Evolutionary conservation across 2,329 filamentous ascomycete genomes (phyloP).

Genomic region (Penicillium sp.): DNA sequence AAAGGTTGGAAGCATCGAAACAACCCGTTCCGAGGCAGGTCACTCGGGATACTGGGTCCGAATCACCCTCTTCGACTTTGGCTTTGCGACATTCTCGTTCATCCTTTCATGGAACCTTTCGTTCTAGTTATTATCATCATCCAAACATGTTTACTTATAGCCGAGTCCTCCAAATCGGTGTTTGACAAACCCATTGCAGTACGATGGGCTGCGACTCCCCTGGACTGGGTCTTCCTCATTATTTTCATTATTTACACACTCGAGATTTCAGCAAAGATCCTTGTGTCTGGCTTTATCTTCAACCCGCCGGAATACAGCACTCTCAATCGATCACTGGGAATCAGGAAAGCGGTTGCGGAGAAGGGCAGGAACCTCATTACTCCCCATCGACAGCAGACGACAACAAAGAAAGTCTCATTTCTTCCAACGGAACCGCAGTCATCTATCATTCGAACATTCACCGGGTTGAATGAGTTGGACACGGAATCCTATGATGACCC

Average conservation of each 20-base stretch:
- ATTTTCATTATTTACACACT: slow-evolving; percentile 90
- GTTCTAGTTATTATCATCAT: slow-evolving; percentile 86
- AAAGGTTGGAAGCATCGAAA: slow-evolving; percentile 51
- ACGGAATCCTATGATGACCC: slow-evolving; percentile 62
- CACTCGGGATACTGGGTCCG: slow-evolving; percentile 80
- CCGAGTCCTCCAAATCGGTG: slow-evolving; percentile 78
- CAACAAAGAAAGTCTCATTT: slow-evolving; percentile 59
- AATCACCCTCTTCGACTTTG: slow-evolving; percentile 73
- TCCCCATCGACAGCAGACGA: slow-evolving; percentile 75
- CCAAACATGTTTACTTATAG: slow-evolving; percentile 83
- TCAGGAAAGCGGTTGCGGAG: slow-evolving; percentile 73
- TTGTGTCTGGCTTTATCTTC: slow-evolving; percentile 91
- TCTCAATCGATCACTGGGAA: slow-evolving; percentile 75
- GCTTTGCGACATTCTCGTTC: slow-evolving; percentile 82
- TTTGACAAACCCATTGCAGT: slow-evolving; percentile 62
- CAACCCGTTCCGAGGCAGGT: slow-evolving; percentile 86
- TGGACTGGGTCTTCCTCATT: slow-evolving; percentile 79
- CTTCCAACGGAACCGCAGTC: slow-evolving; percentile 40
- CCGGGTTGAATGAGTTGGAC: slow-evolving; percentile 69
- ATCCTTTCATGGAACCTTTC: slow-evolving; percentile 82
- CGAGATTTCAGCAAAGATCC: slow-evolving; percentile 79
- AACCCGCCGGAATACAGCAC: slow-evolving; percentile 93
- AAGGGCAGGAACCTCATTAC: slow-evolving; percentile 80
- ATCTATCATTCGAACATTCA: slow-evolving; percentile 77
- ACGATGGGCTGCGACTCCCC: slow-evolving; percentile 66